Evolutionary conservation across 148 eudicot genomes (phyloP), one percentile per base, ranked within the genome.

Genomic region (Heliosperma pusillum): DNA sequence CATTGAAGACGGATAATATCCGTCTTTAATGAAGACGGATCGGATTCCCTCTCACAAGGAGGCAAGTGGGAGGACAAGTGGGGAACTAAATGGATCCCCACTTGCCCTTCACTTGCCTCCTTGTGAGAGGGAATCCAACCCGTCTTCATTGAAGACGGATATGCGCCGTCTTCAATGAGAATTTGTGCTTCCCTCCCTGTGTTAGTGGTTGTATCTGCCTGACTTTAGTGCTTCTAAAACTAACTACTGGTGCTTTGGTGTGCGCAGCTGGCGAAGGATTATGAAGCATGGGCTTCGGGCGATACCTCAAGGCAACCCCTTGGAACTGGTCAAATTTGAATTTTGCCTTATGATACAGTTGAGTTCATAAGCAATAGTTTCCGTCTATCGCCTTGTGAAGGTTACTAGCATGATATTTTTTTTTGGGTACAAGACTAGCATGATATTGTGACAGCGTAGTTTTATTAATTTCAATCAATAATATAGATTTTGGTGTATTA

Each of bases 221-320:
- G 3, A 5, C 21, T 57, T 20, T n/a, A 53, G 16, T 59, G 59
- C 17, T 57, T 73, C 21, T 4, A 3, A 33, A 22, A 36, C 82
- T 80, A 55, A 80, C 22, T 19, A 50, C 19, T 22, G 20, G 22
- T 47, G 36, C 57, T 15, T 10, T 70, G 50, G 55, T 57, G 7
- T 70, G 21, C 59, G 66, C 88, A 92, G 97, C 86, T 92, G 36
- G 92, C 85, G 66, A 92, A 90, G 80, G 97, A 92, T 73, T 92
- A 90, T 71, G 80, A 90, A 84, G 94, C 92, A 76, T 90, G 95
- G 97, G 97, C 95, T 76, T 84, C 94, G 22, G 95, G 97, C 15
- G 95, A 92, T 70, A 68, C 87, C 52, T 90, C 97, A 60, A 87
- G 97, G 79, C 94, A 92, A 80, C 90, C 97, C 29, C 97, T 92